Conservation (phyloP, 108 stramenopile species). For the Fistulifera solaris region DNA sequence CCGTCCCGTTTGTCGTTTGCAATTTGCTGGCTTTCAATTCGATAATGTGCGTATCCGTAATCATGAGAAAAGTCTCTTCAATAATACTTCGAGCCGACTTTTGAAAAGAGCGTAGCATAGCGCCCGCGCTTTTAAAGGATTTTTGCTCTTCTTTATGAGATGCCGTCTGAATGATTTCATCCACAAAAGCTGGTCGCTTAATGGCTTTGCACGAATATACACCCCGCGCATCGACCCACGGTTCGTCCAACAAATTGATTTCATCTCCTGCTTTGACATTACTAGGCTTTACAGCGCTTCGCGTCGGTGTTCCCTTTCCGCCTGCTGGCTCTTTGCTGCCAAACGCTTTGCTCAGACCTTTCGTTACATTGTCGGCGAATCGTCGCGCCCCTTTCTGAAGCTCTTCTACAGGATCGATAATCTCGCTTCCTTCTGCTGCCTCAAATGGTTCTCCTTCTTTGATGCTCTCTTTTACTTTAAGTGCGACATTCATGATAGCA, state of each 20-base stretch:
- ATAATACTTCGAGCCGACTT: constrained; percentile 73
- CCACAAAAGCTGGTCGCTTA: constrained; percentile 66
- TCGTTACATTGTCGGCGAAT: not conserved
- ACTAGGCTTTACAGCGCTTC: constrained; percentile 8
- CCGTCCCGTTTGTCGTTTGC: constrained; percentile 63
- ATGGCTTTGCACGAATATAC: constrained; percentile 82
- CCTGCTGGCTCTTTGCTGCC: not conserved
- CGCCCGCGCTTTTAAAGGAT: constrained; percentile 33
- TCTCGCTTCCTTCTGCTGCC: constrained; percentile 11
- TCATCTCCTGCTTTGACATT: constrained; percentile 74
- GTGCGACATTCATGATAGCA: constrained; percentile 72
- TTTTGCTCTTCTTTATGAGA: constrained; percentile 26
- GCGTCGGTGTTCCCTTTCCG: not conserved
- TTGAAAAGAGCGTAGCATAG: constrained; percentile 72
- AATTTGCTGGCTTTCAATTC: constrained; percentile 73
- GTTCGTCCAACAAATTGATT: constrained; percentile 72
- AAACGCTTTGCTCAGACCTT: constrained; percentile 8
- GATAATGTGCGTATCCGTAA: constrained; percentile 75
- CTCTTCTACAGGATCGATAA: constrained; percentile 1
- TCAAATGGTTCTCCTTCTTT: constrained; percentile 65
- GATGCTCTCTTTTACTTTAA: constrained; percentile 75
- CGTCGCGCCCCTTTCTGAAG: not conserved
- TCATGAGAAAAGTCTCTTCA: constrained; percentile 84
- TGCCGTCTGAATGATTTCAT: constrained; percentile 40
- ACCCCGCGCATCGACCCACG: constrained; percentile 75